Conservation (phyloP, 306 rosid genomes). For the Acmispon strigosus region DNA sequence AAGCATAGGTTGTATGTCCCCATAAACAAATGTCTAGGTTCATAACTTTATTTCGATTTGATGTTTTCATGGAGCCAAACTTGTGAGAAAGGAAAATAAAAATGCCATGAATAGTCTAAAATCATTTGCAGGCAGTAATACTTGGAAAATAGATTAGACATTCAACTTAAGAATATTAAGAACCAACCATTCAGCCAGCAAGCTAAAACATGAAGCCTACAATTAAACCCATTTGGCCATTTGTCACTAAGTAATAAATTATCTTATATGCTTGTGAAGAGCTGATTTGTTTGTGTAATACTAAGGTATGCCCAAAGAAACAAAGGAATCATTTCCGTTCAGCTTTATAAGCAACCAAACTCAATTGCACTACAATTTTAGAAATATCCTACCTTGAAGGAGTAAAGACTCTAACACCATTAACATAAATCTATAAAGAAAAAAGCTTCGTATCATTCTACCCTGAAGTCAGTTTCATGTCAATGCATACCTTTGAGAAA, state of each 20-base stretch:
- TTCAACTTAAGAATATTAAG: conserved; percentile 14
- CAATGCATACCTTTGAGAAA: neutral
- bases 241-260: neutral
- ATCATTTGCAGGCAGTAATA: neutral
- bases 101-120: neutral
- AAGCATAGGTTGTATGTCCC: neutral
- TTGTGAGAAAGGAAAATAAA: neutral
- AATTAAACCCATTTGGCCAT: neutral
- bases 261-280: neutral
- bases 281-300: neutral
- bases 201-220: neutral
- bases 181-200: neutral
- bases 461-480: conserved; percentile 4
- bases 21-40: neutral
- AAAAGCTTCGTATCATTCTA: neutral
- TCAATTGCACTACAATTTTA: neutral
- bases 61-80: neutral
- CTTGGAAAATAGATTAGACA: neutral
- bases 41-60: neutral
- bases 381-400: neutral
- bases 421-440: too few relatives aligned
- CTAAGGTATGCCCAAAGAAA: neutral
- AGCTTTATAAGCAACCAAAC: neutral
- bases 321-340: neutral
- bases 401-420: neutral